Percentiles rank a stretch among this genome's conserved stretches.
phyloP scores from a whole-genome alignment of 2,329 filamentous ascomycete genomes.

The Pseudocercospora eumusae region DNA sequence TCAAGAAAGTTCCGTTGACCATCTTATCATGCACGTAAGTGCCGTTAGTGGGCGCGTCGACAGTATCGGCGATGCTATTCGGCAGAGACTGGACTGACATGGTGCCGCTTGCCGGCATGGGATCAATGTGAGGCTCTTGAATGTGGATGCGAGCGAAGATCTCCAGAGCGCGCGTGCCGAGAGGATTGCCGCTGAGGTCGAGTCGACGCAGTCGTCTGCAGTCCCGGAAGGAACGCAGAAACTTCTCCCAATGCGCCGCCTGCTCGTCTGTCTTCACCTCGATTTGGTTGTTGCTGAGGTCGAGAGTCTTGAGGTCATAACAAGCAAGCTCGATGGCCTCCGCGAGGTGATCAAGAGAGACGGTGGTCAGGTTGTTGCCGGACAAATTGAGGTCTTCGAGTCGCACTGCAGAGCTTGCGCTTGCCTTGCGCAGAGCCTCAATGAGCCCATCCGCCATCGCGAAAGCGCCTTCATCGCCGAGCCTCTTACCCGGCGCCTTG shows the following conservation, averaged over 20 bases:
- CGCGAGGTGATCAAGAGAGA: conserved; percentile 46
- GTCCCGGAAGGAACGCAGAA: conserved; percentile 47
- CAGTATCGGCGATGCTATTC: conserved; percentile 17
- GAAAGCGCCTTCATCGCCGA: conserved; percentile 50
- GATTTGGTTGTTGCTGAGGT: conserved; percentile 52
- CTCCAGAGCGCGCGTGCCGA: conserved; percentile 49
- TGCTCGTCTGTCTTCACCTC: conserved; percentile 42
- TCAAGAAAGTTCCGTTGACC: conserved; percentile 24
- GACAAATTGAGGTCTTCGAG: conserved; percentile 52
- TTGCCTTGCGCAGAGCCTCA: conserved; percentile 42
- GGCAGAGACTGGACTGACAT: conserved; percentile 32
- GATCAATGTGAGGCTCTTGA: conserved; percentile 37
- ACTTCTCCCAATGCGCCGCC: conserved; percentile 46
- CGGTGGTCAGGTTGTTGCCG: conserved; percentile 48
- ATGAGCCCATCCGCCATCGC: conserved; percentile 48
- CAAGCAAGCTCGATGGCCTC: conserved; percentile 45
- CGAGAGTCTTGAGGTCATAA: conserved; percentile 51
- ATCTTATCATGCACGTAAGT: conserved; percentile 19
- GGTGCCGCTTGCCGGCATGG: conserved; percentile 33
- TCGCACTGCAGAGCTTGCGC: conserved; percentile 35
- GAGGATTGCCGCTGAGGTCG: conserved; percentile 49
- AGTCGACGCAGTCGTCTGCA: conserved; percentile 49
- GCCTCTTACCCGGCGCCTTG: conserved; percentile 47
- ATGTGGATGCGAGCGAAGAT: conserved; percentile 48
- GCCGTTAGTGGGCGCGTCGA: conserved; percentile 11